phyloP scores from a whole-genome alignment of 139 green algal genomes.

The Picochlorum sp. region DNA sequence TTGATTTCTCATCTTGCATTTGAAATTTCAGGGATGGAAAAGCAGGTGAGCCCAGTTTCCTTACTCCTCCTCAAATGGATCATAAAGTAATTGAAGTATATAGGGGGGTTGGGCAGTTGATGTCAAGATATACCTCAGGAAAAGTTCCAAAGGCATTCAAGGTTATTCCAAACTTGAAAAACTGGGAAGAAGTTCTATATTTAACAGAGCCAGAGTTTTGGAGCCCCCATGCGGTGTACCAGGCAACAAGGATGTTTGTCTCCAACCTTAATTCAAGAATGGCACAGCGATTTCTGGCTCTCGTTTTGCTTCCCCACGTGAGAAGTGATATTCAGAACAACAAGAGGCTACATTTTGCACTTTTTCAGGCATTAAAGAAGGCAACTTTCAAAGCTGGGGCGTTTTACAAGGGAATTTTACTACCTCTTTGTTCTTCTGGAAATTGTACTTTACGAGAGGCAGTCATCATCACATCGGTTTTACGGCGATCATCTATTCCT shows the following conservation, averaged over 20 bases:
- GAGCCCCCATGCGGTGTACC: slow-evolving; percentile 78
- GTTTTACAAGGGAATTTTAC: slow-evolving; percentile 94
- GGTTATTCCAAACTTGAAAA: slow-evolving; percentile 87
- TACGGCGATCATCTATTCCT: slow-evolving; percentile 75
- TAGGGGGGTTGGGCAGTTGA: slow-evolving; percentile 49
- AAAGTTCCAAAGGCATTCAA: slow-evolving; percentile 99
- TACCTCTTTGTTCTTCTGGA: slow-evolving; percentile 70
- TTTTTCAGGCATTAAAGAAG: slow-evolving; percentile 94
- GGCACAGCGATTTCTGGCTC: slow-evolving; percentile 84
- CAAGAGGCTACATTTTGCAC: slow-evolving; percentile 86
- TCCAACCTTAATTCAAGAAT: slow-evolving; percentile 87
- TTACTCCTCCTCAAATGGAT: slow-evolving; percentile 44
- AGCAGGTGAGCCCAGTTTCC: too few relatives aligned
- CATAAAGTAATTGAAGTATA: slow-evolving; percentile 67
- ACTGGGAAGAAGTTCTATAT: slow-evolving; percentile 96
- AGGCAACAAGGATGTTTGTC: slow-evolving; percentile 91
- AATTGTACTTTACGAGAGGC: slow-evolving; percentile 89
- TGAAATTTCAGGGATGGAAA: slow-evolving; percentile 1
- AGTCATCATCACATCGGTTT: slow-evolving; percentile 79
- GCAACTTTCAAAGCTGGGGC: slow-evolving; percentile 95
- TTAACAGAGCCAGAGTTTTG: slow-evolving; percentile 81
- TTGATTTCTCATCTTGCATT: not conserved
- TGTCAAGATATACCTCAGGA: slow-evolving; percentile 59
- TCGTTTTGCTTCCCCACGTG: slow-evolving; percentile 89
- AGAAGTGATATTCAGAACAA: slow-evolving; percentile 76